These are phyloP conservation scores for Helotiales sp. DNA, from an alignment of 2,329 filamentous ascomycete species.

Conservation along the genomic window DNA sequence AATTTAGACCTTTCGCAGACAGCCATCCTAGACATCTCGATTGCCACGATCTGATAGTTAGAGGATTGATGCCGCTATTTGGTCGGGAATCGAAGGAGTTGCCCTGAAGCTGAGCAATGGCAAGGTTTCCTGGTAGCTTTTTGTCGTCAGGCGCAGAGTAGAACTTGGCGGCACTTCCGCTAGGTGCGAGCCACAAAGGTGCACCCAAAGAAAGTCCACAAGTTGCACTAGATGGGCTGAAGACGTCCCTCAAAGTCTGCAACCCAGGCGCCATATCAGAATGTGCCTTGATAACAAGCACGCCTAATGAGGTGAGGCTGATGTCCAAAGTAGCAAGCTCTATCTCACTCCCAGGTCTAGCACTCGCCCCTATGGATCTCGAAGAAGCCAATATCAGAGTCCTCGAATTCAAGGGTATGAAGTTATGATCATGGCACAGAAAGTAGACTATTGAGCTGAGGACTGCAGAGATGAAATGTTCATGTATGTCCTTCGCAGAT, in stretches of 20 bases:
- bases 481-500: constrained; percentile 40
- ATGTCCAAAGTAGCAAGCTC: constrained; percentile 43
- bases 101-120: constrained; percentile 30
- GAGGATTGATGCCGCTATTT: constrained; percentile 26
- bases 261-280: constrained; percentile 37
- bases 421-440: constrained; percentile 42
- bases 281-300: constrained; percentile 42
- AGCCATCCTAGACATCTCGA: constrained; percentile 43
- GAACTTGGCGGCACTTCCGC: constrained; percentile 42
- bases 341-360: constrained; percentile 22
- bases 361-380: constrained; percentile 13
- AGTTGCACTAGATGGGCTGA: constrained; percentile 12
- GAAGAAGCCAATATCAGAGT: constrained; percentile 38
- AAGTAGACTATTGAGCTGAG: constrained; percentile 41
- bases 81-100: constrained; percentile 26
- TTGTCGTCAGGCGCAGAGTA: constrained; percentile 33
- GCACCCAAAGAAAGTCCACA: constrained; percentile 30
- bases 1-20: constrained; percentile 39
- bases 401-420: constrained; percentile 43
- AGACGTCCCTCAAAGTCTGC: constrained; percentile 28
- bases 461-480: constrained; percentile 44
- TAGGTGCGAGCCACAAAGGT: constrained; percentile 42
- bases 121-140: constrained; percentile 27
- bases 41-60: constrained; percentile 40
- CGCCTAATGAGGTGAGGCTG: constrained; percentile 41